Conservation (phyloP, 495 filamentous ascomycete genomes). For the Penicillium lividum region DNA sequence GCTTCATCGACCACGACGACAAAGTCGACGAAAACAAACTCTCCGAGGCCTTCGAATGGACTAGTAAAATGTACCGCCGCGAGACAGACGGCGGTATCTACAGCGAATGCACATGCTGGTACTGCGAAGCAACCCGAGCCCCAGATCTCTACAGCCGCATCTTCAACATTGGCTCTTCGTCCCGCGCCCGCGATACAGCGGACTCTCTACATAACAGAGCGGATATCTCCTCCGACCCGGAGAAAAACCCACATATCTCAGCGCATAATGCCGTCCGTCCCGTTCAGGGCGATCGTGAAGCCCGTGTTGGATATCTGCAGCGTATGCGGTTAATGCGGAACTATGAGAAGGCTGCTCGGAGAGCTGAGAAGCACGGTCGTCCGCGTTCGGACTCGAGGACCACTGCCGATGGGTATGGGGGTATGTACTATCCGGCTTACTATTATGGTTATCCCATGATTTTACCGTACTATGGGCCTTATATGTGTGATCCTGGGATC, state of each 20-base stretch:
- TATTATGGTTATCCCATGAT: conserved; percentile 50
- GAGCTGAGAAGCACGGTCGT: conserved; percentile 61
- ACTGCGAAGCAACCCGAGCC: conserved; percentile 77
- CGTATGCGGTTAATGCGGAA: conserved; percentile 42
- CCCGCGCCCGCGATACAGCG: conserved; percentile 39
- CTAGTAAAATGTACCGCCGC: conserved; percentile 68
- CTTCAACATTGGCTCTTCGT: conserved; percentile 28
- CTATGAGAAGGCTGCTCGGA: conserved; percentile 62
- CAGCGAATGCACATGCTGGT: conserved; percentile 85
- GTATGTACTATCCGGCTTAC: conserved; percentile 32
- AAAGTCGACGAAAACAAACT: conserved; percentile 70
- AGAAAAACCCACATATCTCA: conserved; percentile 70
- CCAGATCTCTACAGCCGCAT: conserved; percentile 51
- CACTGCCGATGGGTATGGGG: conserved; percentile 32
- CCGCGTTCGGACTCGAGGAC: conserved; percentile 30
- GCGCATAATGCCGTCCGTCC: conserved; percentile 61
- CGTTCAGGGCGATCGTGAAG: conserved; percentile 4
- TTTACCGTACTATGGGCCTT: conserved; percentile 56
- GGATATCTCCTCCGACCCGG: conserved; percentile 56
- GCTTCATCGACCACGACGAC: conserved; percentile 82
- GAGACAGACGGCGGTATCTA: conserved; percentile 60
- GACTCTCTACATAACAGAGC: conserved; percentile 49
- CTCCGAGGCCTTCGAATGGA: conserved; percentile 69
- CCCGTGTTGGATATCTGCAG: conserved; percentile 14
- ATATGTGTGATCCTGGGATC: conserved; percentile 50